Percentiles rank a stretch among this genome's conserved stretches.
phyloP scores from a whole-genome alignment of 805 yeast species.

The Metschnikowia santaceciliae region DNA sequence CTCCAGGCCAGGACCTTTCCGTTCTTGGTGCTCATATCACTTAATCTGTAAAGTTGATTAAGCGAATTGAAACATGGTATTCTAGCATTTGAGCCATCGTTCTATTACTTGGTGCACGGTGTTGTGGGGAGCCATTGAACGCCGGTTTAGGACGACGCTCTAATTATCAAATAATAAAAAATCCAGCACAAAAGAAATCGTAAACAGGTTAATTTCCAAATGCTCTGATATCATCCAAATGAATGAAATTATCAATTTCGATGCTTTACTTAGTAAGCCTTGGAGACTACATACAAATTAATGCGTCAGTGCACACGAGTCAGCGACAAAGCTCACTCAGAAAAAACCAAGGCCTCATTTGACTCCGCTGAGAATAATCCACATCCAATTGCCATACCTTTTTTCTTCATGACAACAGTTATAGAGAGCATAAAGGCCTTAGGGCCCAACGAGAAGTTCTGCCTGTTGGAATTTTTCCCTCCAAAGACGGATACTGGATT shows the following conservation, averaged over 20 bases:
- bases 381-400: neutral
- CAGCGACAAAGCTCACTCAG: conserved; percentile 6
- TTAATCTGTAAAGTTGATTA: neutral
- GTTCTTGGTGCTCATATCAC: neutral
- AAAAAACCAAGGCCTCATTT: neutral
- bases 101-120: neutral
- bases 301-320: conserved; percentile 6
- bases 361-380: neutral
- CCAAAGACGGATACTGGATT: conserved; percentile 92
- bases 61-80: neutral
- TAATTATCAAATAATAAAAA: too few species aligned
- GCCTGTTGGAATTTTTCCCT: conserved; percentile 94
- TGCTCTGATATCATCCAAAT: too few species aligned
- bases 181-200: neutral
- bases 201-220: too few species aligned
- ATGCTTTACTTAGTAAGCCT: neutral
- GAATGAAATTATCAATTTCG: neutral
- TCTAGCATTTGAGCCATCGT: neutral
- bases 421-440: conserved; percentile 37
- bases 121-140: neutral
- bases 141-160: neutral
- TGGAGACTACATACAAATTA: conserved; percentile 1
- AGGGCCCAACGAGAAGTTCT: conserved; percentile 53
- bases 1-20: neutral
- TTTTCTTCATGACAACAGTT: conserved; percentile 15